A percentile compares a stretch with the other conserved stretches of the same genome.
These are phyloP conservation scores for Mycena kentingensis DNA, from an alignment of 768 basidiomycete species.

Conservation along the genomic window DNA sequence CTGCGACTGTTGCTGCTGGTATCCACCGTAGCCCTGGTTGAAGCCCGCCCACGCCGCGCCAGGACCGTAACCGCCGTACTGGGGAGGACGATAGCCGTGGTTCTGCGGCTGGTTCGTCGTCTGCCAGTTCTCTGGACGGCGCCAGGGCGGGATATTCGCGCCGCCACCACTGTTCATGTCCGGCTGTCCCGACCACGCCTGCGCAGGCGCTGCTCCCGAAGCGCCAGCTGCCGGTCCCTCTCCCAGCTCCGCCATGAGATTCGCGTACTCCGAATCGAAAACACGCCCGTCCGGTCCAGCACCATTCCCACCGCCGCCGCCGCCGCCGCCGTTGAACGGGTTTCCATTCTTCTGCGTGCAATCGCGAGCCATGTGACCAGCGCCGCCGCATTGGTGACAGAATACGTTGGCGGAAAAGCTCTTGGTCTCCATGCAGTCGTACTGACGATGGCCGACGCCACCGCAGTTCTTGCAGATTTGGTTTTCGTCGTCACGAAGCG, in stretches of 20 bases:
- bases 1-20: conserved; percentile 50
- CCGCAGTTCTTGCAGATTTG: conserved; percentile 98
- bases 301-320: conserved; percentile 30
- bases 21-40: conserved; percentile 41
- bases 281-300: conserved; percentile 64
- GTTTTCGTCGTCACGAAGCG: conserved; percentile 98
- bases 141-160: conserved; percentile 87
- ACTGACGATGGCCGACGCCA: conserved; percentile 94
- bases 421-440: conserved; percentile 97
- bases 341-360: conserved; percentile 86
- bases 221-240: conserved; percentile 66
- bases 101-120: conserved; percentile 55
- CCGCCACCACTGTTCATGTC: conserved; percentile 75
- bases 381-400: conserved; percentile 96
- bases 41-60: conserved; percentile 51
- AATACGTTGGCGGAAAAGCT: conserved; percentile 99
- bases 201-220: conserved; percentile 54
- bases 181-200: conserved; percentile 56
- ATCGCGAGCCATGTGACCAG: conserved; percentile 98
- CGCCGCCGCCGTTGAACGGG: no score
- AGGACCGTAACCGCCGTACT: conserved; percentile 52
- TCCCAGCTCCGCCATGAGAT: conserved; percentile 96
- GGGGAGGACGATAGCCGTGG: conserved; percentile 63
- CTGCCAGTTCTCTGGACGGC: conserved; percentile 87
- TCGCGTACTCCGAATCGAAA: conserved; percentile 98